These are phyloP conservation scores for Ogataea paradorogensis DNA, from an alignment of 805 yeast species.

Conservation along the genomic window DNA sequence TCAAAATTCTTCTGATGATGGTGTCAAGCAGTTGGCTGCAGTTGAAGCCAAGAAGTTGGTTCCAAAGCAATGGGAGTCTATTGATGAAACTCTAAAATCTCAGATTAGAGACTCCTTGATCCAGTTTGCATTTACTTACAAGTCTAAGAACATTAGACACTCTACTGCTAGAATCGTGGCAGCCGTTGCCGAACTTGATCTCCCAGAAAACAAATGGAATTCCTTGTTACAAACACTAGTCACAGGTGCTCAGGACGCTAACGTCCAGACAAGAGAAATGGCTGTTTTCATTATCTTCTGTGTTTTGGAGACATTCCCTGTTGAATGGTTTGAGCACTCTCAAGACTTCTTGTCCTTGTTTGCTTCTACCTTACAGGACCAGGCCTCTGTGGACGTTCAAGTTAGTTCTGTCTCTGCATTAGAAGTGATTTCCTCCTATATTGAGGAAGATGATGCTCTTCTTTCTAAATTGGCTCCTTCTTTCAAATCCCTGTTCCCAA, in stretches of 20 bases:
- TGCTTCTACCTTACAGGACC: constrained; percentile 60
- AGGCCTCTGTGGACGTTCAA: constrained; percentile 66
- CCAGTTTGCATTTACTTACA: constrained; percentile 63
- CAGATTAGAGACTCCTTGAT: constrained; percentile 68
- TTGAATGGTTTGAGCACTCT: constrained; percentile 54
- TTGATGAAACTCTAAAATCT: constrained; percentile 49
- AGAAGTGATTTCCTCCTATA: constrained; percentile 62
- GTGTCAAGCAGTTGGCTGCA: constrained; percentile 88
- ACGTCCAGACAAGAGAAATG: constrained; percentile 64
- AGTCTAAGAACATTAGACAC: constrained; percentile 70
- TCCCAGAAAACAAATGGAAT: constrained; percentile 67
- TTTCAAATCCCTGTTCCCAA: constrained; percentile 69
- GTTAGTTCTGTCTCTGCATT: constrained; percentile 80
- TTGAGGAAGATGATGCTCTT: constrained; percentile 57
- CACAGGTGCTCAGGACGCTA: constrained; percentile 54
- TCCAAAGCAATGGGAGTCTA: constrained; percentile 61
- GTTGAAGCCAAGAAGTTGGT: constrained; percentile 92
- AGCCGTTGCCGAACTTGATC: constrained; percentile 75
- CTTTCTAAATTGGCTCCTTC: constrained; percentile 38
- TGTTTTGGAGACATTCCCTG: constrained; percentile 68
- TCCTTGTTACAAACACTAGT: constrained; percentile 71
- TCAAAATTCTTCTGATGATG: constrained; percentile 65
- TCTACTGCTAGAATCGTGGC: constrained; percentile 86
- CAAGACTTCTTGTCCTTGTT: constrained; percentile 72
- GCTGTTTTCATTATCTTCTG: constrained; percentile 77